phyloP scores from a whole-genome alignment of 441 rosid species.

The Omphalea diandra region DNA sequence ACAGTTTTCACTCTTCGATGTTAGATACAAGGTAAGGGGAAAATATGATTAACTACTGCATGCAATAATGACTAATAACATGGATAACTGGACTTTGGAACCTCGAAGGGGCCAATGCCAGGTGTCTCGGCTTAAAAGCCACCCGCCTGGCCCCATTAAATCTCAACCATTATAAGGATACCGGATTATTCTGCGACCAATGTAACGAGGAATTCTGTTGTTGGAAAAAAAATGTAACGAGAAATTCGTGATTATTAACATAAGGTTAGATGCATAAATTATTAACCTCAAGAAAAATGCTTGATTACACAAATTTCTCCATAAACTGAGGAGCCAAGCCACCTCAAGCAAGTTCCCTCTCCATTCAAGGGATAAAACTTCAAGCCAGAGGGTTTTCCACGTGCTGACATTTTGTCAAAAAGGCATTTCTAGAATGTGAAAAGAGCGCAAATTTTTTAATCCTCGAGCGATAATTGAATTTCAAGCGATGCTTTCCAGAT shows the following conservation, averaged over 20 bases:
- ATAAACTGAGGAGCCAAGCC: neutral
- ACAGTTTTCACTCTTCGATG: too few relatives aligned
- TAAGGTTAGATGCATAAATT: neutral
- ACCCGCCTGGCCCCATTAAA: neutral
- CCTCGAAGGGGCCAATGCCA: constrained; percentile 1
- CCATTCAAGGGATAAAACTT: neutral
- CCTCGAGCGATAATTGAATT: too few relatives aligned
- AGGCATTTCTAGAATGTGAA: too few relatives aligned
- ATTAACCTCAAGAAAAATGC: neutral
- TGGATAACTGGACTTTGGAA: constrained; percentile 17
- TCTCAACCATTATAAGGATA: neutral
- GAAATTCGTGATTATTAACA: too few relatives aligned
- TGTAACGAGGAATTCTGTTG: too few relatives aligned
- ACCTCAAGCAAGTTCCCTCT: neutral
- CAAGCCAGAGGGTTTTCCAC: too few relatives aligned
- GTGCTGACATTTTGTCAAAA: too few relatives aligned
- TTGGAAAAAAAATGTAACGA: too few relatives aligned
- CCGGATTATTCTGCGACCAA: too few relatives aligned
- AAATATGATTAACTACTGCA: constrained; percentile 3
- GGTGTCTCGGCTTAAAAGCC: neutral
- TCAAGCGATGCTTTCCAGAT: too few relatives aligned
- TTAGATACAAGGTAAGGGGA: too few relatives aligned
- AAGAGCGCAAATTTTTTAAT: too few relatives aligned
- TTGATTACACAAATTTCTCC: neutral
- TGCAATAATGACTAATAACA: constrained; percentile 26